phyloP scores from a whole-genome alignment of 2,329 filamentous ascomycete species.

The Hypoxylon sp. region DNA sequence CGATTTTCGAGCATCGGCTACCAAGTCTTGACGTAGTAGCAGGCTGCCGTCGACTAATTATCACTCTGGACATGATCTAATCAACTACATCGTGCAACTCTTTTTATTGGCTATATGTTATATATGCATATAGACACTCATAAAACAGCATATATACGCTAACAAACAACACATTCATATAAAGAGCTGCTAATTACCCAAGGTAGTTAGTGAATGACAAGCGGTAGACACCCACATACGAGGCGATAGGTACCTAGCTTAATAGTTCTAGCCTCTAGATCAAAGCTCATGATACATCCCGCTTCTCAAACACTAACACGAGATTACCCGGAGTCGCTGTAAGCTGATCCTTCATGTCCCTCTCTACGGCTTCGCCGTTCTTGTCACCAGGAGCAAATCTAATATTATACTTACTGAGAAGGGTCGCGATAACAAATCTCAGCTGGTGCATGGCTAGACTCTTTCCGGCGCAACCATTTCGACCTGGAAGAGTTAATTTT shows the following conservation, averaged over 20 bases:
- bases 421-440: conserved; percentile 11
- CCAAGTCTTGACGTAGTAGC: too few relatives aligned
- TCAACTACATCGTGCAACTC: too few relatives aligned
- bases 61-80: too few relatives aligned
- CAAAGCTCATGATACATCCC: background rate
- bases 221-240: background rate
- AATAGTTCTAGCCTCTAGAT: background rate
- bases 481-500: background rate
- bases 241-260: background rate
- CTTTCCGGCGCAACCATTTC: conserved; percentile 21
- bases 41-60: too few relatives aligned
- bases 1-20: too few relatives aligned
- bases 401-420: conserved; percentile 22
- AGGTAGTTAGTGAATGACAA: too few relatives aligned
- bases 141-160: too few relatives aligned
- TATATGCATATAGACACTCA: too few relatives aligned
- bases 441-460: conserved; percentile 17
- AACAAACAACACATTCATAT: too few relatives aligned
- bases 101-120: too few relatives aligned
- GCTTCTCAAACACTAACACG: background rate
- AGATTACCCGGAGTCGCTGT: conserved; percentile 14
- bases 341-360: conserved; percentile 23
- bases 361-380: conserved; percentile 9
- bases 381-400: conserved; percentile 36
- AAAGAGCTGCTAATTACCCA: too few relatives aligned